Base-by-base conservation (phyloP, 768 basidiomycete species). In the Xerocomus spinulosus region DNA sequence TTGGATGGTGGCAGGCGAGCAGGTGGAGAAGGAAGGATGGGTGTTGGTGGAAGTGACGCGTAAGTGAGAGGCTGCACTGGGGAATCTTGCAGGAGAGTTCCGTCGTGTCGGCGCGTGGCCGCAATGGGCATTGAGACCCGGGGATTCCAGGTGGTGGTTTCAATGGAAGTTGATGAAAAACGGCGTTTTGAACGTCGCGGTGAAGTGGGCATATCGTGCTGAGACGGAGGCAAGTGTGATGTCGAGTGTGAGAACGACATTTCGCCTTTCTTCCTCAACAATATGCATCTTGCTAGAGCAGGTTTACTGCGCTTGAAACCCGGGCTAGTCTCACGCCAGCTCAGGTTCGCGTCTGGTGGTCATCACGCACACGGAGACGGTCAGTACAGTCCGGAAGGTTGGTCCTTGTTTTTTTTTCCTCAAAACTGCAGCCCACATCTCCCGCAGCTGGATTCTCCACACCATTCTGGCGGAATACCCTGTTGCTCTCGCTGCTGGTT, bases 41-140 rank as follows among this genome's bases (percentile, higher is more conserved):
- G 87, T 9, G 86, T 85, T 0, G 86, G 78, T 4, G 87, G 87
- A 34, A 89, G 73, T 0, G 87, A 89, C 5, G 84, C 76, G 57
- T 89, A 89, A 0, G 80, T 73, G 21, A 81, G 67, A 12, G 77
- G 78, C 41, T 68, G 64, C 15, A 34, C 26, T 3, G 42, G 37
- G 2, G 28, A 33, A 25, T 56, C 62, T 9, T 51, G 49, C 29
- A 34, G 37, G 12, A 34, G 25, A 8, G 29, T 33, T 24, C 18
- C 50, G 15, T 66, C 56, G 25, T 37, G 47, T 9, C 44, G 51
- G 37, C 59, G 54, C 34, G 56, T 45, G 12, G 48, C 37, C 33
- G 58, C 17, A 18, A 51, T 32, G 17, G 46, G 23, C 24, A 45
- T 23, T 24, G 58, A 52, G 25, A 40, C 39, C 36, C 53, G 57